phyloP scores from a whole-genome alignment of 2,329 filamentous ascomycete species.

The Aspergillus fischeri region DNA sequence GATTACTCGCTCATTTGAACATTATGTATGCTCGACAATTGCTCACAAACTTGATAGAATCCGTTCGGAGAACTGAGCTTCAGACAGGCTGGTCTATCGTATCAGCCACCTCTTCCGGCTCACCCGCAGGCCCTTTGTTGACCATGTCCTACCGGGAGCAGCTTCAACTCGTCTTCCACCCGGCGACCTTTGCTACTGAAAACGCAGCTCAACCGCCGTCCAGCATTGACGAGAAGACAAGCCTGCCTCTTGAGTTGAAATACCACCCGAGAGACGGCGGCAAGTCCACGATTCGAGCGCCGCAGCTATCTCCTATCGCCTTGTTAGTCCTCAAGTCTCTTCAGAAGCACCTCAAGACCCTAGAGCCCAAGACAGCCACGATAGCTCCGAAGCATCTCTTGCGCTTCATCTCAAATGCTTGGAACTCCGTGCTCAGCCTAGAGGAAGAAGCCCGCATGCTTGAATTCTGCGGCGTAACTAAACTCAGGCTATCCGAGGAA shows the following conservation, averaged over 20 bases:
- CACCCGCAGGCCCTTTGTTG: constrained; percentile 30
- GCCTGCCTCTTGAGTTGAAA: constrained; percentile 31
- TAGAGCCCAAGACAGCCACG: constrained; percentile 27
- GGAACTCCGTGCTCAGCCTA: constrained; percentile 37
- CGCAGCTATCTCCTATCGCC: constrained; percentile 32
- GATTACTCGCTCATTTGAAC: constrained; percentile 13
- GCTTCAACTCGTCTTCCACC: constrained; percentile 41
- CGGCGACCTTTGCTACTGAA: constrained; percentile 31
- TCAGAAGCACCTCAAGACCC: constrained; percentile 32
- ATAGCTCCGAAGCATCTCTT: constrained; percentile 37
- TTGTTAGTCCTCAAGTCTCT: constrained; percentile 42
- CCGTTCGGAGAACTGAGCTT: constrained; percentile 38
- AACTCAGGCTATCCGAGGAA: constrained; percentile 28
- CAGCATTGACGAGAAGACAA: constrained; percentile 17
- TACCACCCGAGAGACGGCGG: constrained; percentile 24
- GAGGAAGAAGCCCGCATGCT: constrained; percentile 44
- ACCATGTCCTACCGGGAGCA: constrained; percentile 41
- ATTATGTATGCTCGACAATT: not conserved
- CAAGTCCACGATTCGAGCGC: constrained; percentile 2
- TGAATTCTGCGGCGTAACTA: constrained; percentile 43
- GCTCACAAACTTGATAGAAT: constrained; percentile 22
- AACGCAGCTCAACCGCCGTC: constrained; percentile 18
- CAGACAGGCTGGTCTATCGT: constrained; percentile 44
- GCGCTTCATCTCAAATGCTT: constrained; percentile 40
- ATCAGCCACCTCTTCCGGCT: constrained; percentile 29